Conservation (phyloP, 2,329 filamentous ascomycete genomes). For the Cadophora malorum region DNA sequence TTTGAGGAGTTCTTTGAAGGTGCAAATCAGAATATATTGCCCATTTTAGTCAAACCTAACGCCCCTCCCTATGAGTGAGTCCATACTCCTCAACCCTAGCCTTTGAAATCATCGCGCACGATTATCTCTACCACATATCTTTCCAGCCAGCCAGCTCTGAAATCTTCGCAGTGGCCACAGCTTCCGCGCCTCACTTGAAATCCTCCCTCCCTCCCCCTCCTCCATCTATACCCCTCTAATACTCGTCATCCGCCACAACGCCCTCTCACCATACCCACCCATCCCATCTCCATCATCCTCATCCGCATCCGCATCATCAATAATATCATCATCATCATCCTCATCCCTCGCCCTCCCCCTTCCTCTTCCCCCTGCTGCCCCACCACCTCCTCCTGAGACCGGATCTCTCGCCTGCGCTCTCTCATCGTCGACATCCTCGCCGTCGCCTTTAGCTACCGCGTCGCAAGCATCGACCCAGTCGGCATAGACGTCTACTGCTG, state of each 20-base stretch:
- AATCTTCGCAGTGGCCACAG: no score
- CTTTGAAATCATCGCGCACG: no score
- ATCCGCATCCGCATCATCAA: conserved; percentile 45
- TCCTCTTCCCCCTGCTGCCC: conserved; percentile 23
- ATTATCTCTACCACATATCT: no score
- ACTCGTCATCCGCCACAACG: conserved; percentile 61
- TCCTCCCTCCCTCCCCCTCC: no score
- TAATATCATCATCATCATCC: conserved; percentile 45
- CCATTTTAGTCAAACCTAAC: conserved; percentile 29
- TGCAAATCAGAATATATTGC: conserved; percentile 3
- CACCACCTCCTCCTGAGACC: conserved; percentile 7
- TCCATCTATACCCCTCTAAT: conserved; percentile 45
- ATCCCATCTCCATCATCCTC: conserved; percentile 51
- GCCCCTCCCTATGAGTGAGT: conserved; percentile 24
- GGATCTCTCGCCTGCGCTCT: conserved; percentile 36
- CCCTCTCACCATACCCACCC: conserved; percentile 59
- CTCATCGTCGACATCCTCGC: conserved; percentile 45
- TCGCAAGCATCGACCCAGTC: conserved; percentile 98
- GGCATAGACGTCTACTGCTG: conserved; percentile 92
- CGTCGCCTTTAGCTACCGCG: conserved; percentile 69
- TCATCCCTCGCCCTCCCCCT: conserved; percentile 36
- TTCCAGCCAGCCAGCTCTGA: no score
- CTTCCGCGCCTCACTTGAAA: no score
- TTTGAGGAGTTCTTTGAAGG: neutral
- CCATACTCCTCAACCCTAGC: conserved; percentile 31